Percentiles rank a stretch among this genome's conserved stretches.
phyloP scores from a whole-genome alignment of 1,284 basidiomycete species.

The Ceratobasidium sp. region DNA sequence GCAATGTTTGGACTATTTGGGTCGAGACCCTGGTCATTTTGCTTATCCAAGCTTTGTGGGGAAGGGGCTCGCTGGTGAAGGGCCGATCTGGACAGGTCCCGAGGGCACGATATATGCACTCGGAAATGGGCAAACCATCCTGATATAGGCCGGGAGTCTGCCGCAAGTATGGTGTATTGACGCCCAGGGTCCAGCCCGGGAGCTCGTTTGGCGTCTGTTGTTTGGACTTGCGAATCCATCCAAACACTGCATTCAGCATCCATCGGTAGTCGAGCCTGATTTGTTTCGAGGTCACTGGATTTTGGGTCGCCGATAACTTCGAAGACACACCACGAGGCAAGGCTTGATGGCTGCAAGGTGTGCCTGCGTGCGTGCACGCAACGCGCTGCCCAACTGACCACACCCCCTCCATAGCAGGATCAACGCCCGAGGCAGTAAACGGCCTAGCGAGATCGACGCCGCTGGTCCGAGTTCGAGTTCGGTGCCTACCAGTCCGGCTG shows the following conservation, averaged over 20 bases:
- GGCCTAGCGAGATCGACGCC: constrained; percentile 15
- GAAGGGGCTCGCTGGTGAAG: too few relatives aligned
- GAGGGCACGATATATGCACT: too few relatives aligned
- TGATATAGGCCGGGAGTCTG: too few relatives aligned
- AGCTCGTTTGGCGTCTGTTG: constrained; percentile 37
- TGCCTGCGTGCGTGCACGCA: constrained; percentile 3
- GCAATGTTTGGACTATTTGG: too few relatives aligned
- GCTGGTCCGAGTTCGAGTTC: constrained; percentile 12
- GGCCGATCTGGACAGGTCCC: too few relatives aligned
- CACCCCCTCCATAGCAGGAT: constrained; percentile 10
- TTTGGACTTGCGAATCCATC: constrained; percentile 32
- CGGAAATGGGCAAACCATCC: too few relatives aligned
- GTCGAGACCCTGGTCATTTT: too few relatives aligned
- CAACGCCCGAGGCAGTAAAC: constrained; percentile 26
- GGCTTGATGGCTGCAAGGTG: constrained; percentile 31
- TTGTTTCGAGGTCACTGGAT: constrained; percentile 1
- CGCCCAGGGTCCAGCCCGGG: background rate
- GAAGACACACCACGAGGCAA: constrained; percentile 18
- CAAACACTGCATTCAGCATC: constrained; percentile 27
- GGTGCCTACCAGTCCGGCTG: background rate
- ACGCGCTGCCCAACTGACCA: background rate
- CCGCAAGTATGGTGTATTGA: constrained; percentile 42
- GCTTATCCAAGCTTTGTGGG: too few relatives aligned
- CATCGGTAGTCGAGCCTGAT: constrained; percentile 13
- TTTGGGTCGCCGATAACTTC: background rate